Base-by-base conservation (phyloP, 352 stramenopile species). In the Phytopythium montanum region DNA sequence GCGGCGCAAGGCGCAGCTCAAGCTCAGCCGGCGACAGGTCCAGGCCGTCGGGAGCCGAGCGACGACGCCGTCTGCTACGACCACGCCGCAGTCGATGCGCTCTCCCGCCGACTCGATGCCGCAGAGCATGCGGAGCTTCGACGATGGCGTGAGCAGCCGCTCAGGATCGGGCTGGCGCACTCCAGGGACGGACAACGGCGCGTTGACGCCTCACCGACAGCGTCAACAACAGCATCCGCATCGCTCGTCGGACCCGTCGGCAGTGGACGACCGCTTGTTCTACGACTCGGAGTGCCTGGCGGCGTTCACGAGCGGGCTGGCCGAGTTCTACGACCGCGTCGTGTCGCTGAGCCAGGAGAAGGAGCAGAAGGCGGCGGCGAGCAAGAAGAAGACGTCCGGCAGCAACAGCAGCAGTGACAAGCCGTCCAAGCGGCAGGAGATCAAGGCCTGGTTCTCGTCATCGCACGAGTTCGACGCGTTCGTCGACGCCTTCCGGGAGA, bases 381-480 rank as follows among this genome's bases (percentile, higher is more conserved):
- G 70, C 48, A 84, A 76, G 53, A 86, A 79, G 34, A 83, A 82
- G 54, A 78, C 69, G 19, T 53, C 54, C 0, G 67, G 62, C 34
- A 85, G 74, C 28, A 59, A 54, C 0, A 68, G 62, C 41, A 85
- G 73, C 29, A 60, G 46, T 14, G 69, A 59, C 42, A 80, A 83
- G 25, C 67, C 82, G 51, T 92, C 83, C 18, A 91, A 91, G 61
- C 75, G 80, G 0, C 81, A 93, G 51, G 84, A 93, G 62, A 83
- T 93, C 68, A 90, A 90, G 67, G 81, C 84, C 36, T 93, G 84
- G 84, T 93, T 93, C 44, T 91, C 81, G 41, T 91, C 81, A 2
- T 88, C 81, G 13, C 84, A 93, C 64, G 84, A 93, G 23, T 90
- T 88, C 44, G 84, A 93, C 55, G 73, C 77, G 38, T 93, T 88